Conservation (phyloP, 2,329 filamentous ascomycete genomes). For the Catunica adiposa region DNA sequence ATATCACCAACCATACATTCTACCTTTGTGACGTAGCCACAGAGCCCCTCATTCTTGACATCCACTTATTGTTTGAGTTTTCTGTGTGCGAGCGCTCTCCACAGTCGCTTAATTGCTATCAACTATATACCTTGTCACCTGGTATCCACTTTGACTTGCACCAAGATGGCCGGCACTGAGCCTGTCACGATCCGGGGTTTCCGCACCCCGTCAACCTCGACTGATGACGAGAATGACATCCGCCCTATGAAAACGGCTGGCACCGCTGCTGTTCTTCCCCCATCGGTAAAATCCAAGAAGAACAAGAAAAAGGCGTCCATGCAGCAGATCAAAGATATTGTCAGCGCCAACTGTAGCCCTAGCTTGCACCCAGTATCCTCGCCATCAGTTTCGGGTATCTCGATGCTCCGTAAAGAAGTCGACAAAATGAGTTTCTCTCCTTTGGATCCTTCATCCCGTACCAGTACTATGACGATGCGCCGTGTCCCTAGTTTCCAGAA, state of each 20-base stretch:
- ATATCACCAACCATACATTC: neutral
- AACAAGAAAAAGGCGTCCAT: constrained; percentile 17
- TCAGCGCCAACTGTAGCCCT: constrained; percentile 48
- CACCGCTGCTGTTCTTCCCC: neutral
- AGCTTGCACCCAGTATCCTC: constrained; percentile 35
- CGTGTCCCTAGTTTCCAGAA: constrained; percentile 12
- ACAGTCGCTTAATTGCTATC: constrained; percentile 14
- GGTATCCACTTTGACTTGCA: constrained; percentile 16
- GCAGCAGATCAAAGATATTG: constrained; percentile 33
- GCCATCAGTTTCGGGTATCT: constrained; percentile 54
- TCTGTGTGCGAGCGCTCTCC: constrained; percentile 12
- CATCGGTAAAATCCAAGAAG: constrained; percentile 7
- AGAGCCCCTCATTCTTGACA: constrained; percentile 9
- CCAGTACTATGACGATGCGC: constrained; percentile 29
- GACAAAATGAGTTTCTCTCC: constrained; percentile 46
- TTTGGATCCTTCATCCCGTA: constrained; percentile 40
- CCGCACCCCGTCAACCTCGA: constrained; percentile 36
- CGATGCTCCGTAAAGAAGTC: constrained; percentile 54
- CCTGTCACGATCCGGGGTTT: constrained; percentile 42
- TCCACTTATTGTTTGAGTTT: constrained; percentile 14
- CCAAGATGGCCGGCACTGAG: constrained; percentile 21
- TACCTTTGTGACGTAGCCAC: neutral
- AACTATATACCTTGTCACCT: constrained; percentile 6
- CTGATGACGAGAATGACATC: constrained; percentile 40
- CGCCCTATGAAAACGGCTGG: neutral